These are phyloP conservation scores for Peziza echinospora DNA, from an alignment of 495 filamentous ascomycete genomes.

Conservation along the genomic window DNA sequence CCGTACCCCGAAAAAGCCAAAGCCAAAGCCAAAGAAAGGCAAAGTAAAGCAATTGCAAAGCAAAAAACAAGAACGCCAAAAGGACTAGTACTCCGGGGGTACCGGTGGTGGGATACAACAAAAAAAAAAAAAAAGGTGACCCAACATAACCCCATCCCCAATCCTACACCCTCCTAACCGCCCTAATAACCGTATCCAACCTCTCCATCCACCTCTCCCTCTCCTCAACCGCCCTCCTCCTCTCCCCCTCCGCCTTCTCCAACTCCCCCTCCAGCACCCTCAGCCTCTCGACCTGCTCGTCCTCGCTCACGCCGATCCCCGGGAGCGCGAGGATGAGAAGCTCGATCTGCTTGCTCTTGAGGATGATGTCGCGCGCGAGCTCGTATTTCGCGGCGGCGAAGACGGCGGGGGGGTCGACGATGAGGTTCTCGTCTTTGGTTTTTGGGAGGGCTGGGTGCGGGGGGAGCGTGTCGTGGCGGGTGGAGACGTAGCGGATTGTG, in stretches of 20 bases:
- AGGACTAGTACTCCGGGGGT: too few species aligned
- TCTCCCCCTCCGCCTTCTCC: conserved; percentile 47
- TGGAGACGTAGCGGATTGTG: conserved; percentile 57
- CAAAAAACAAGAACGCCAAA: too few species aligned
- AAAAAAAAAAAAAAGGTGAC: too few species aligned
- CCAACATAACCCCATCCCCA: too few species aligned
- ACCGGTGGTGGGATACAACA: too few species aligned
- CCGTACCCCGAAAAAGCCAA: too few species aligned
- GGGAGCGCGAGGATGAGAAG: conserved; percentile 62
- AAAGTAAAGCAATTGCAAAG: too few species aligned
- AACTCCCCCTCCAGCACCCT: conserved; percentile 55
- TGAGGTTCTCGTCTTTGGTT: conserved; percentile 31
- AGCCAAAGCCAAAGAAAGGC: too few species aligned
- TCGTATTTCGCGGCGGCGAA: conserved; percentile 45
- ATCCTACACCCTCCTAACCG: conserved; percentile 32
- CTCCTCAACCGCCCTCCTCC: conserved; percentile 47
- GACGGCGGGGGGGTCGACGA: neutral
- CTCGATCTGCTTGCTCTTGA: conserved; percentile 91
- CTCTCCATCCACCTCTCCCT: conserved; percentile 40
- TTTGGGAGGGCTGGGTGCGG: conserved; percentile 43
- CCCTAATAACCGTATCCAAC: conserved; percentile 45
- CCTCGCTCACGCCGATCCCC: conserved; percentile 64
- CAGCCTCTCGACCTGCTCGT: conserved; percentile 57
- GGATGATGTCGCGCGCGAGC: conserved; percentile 64
- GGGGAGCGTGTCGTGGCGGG: conserved; percentile 57